Evolutionary conservation across 1,284 basidiomycete species (phyloP).

Genomic region (Cryptococcus deneoformans): DNA sequence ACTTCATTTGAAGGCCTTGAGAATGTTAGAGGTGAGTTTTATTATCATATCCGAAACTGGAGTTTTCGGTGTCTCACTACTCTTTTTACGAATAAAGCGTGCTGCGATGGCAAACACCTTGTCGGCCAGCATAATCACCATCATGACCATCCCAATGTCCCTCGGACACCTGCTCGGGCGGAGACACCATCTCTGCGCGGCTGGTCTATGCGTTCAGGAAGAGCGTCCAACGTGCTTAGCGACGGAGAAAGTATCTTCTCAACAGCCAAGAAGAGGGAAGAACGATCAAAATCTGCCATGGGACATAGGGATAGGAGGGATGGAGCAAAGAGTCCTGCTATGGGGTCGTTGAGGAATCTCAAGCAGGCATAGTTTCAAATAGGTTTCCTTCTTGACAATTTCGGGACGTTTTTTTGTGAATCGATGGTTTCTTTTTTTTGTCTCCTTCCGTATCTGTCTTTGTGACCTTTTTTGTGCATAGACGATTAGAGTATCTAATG

Average conservation of each 20-base stretch:
- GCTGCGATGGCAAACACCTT: conserved; percentile 85
- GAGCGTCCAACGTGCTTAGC: conserved; percentile 17
- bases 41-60: background rate
- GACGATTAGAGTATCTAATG: background rate
- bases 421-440: background rate
- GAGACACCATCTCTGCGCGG: conserved; percentile 33
- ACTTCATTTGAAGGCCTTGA: conserved; percentile 89
- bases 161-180: conserved; percentile 23
- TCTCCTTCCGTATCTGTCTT: background rate
- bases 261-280: conserved; percentile 13
- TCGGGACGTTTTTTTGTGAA: background rate
- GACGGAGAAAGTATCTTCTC: conserved; percentile 16
- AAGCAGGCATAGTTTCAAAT: background rate
- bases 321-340: background rate
- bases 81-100: conserved; percentile 54
- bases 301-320: conserved; percentile 14
- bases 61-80: background rate
- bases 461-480: background rate
- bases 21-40: conserved; percentile 64
- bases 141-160: conserved; percentile 54
- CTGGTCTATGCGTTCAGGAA: conserved; percentile 27
- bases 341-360: background rate
- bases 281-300: conserved; percentile 14
- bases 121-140: conserved; percentile 59
- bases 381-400: background rate